A percentile compares a stretch with the other conserved stretches of the same genome.
Conservation (phyloP, 495 filamentous ascomycete species). For the Podospora didyma region DNA sequence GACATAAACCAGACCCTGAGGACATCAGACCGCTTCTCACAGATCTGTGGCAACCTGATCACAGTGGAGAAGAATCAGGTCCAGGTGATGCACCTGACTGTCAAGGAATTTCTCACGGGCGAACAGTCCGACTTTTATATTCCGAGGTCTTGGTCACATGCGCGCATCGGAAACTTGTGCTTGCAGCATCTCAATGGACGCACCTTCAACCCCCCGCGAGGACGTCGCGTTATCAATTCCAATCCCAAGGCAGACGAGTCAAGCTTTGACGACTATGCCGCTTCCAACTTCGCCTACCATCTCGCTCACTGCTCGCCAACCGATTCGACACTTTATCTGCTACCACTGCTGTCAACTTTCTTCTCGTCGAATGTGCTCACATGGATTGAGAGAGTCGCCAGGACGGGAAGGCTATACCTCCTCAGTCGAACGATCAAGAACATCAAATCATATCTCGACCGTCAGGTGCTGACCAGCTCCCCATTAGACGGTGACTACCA, state of each 20-base stretch:
- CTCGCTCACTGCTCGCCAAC: constrained; percentile 15
- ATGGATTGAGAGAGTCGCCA: constrained; percentile 19
- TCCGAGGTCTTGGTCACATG: constrained; percentile 9
- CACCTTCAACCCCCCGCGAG: constrained; percentile 14
- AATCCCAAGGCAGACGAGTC: background rate
- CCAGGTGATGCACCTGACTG: constrained; percentile 23
- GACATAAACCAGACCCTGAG: constrained; percentile 19
- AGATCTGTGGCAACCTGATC: constrained; percentile 19
- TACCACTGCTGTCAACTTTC: constrained; percentile 12
- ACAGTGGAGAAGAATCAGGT: constrained; percentile 16
- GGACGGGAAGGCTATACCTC: constrained; percentile 8
- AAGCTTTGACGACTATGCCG: constrained; percentile 16
- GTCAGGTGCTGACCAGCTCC: constrained; percentile 8
- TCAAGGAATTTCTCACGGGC: constrained; percentile 19
- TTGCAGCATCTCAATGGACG: constrained; percentile 15
- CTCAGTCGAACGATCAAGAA: constrained; percentile 17
- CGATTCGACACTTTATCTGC: constrained; percentile 6
- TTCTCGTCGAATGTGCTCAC: constrained; percentile 14
- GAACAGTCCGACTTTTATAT: constrained; percentile 14
- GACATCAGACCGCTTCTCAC: constrained; percentile 10
- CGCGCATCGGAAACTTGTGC: constrained; percentile 19
- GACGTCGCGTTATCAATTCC: constrained; percentile 4
- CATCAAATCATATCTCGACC: constrained; percentile 18
- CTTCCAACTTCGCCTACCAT: constrained; percentile 18
- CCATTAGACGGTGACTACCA: constrained; percentile 14